phyloP scores from a whole-genome alignment of 768 basidiomycete genomes.

The Mycena galopus region DNA sequence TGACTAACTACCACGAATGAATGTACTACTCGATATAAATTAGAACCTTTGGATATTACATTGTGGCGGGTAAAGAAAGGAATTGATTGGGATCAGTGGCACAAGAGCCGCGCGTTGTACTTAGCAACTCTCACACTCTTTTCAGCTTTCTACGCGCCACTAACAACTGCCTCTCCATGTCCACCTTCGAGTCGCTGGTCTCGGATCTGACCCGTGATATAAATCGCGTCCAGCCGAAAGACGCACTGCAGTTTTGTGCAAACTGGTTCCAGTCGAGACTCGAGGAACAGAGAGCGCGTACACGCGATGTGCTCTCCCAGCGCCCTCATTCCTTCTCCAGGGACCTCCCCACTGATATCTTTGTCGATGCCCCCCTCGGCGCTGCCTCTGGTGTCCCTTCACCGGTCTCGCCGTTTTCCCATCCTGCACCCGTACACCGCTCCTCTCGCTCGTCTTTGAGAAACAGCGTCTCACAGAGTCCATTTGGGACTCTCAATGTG shows the following conservation, averaged over 20 bases:
- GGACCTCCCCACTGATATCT: conserved; percentile 70
- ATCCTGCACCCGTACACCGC: conserved; percentile 58
- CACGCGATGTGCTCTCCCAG: conserved; percentile 73
- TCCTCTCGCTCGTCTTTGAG: conserved; percentile 75
- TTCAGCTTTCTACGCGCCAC: conserved; percentile 21
- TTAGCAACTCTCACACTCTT: no score
- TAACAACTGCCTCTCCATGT: conserved; percentile 53
- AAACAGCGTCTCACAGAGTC: conserved; percentile 70
- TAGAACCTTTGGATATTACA: conserved; percentile 20
- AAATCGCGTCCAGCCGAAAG: conserved; percentile 87
- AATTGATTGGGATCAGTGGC: neutral
- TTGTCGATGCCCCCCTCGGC: conserved; percentile 63
- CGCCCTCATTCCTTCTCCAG: conserved; percentile 63
- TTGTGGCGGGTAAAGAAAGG: no score
- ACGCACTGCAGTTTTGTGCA: conserved; percentile 92
- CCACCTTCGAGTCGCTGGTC: conserved; percentile 87
- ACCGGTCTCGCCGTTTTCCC: conserved; percentile 70
- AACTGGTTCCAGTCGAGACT: conserved; percentile 94
- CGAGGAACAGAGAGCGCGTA: conserved; percentile 85
- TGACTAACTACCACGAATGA: conserved; percentile 42
- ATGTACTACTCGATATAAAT: conserved; percentile 34
- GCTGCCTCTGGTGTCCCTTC: conserved; percentile 49
- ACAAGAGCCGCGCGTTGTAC: neutral
- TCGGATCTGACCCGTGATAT: conserved; percentile 89
- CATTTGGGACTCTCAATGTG: conserved; percentile 85